Conservation (phyloP, 495 filamentous ascomycete genomes). For the Hyaloscypha variabilis region DNA sequence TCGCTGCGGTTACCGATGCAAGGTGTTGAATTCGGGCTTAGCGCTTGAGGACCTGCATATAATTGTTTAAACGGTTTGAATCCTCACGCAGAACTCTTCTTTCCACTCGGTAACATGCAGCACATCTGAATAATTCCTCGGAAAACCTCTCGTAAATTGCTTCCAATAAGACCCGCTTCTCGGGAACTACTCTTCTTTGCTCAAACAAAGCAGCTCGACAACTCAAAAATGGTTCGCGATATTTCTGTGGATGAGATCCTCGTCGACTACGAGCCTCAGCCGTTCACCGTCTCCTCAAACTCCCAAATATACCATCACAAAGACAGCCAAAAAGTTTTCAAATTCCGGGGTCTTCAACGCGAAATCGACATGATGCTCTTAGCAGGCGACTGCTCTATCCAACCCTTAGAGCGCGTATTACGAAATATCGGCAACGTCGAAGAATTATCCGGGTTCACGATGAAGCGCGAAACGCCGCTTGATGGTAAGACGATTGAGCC, state of each 20-base stretch:
- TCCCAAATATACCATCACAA: neutral
- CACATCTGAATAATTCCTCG: too few species aligned
- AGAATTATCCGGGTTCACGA: neutral
- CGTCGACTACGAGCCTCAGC: neutral
- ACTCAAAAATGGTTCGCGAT: neutral
- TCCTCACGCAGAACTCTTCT: too few species aligned
- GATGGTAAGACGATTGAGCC: neutral
- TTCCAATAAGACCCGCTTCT: too few species aligned
- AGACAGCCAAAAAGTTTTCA: neutral
- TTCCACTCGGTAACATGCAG: too few species aligned
- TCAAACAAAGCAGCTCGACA: neutral
- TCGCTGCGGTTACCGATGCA: too few species aligned
- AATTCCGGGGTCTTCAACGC: neutral
- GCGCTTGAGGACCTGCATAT: too few species aligned
- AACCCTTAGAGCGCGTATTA: neutral
- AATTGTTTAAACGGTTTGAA: too few species aligned
- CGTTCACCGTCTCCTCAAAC: neutral
- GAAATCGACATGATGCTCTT: neutral
- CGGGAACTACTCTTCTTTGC: too few species aligned
- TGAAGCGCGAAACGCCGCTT: neutral
- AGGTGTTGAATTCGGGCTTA: too few species aligned
- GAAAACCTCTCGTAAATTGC: too few species aligned
- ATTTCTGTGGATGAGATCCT: neutral
- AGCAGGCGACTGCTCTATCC: neutral
- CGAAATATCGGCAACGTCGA: neutral